These are phyloP conservation scores for Uromyces viciae-fabae DNA, from an alignment of 1,284 basidiomycete species.

Conservation along the genomic window DNA sequence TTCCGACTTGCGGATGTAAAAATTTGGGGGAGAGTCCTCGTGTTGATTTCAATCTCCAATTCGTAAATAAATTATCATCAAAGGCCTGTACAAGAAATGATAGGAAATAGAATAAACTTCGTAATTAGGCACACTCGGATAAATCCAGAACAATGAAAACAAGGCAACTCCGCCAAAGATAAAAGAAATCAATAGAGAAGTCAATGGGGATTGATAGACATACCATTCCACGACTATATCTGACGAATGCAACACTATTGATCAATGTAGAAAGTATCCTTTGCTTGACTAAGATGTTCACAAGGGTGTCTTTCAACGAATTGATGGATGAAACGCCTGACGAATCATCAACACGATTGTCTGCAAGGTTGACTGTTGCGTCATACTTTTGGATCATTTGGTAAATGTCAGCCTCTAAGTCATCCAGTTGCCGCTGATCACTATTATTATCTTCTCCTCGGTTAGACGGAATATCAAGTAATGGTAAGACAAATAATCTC, in stretches of 20 bases:
- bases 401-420: slow-evolving; percentile 10
- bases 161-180: neutral
- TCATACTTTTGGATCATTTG: neutral
- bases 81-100: neutral
- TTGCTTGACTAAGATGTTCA: slow-evolving; percentile 18
- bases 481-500: slow-evolving; percentile 27
- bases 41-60: slow-evolving; percentile 23
- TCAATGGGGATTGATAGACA: neutral
- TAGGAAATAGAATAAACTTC: neutral
- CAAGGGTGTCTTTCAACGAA: neutral
- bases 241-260: slow-evolving; percentile 15
- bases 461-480: slow-evolving; percentile 7
- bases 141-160: neutral
- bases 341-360: neutral
- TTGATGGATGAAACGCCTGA: neutral
- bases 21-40: neutral
- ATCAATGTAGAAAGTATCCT: slow-evolving; percentile 9
- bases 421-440: neutral
- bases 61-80: slow-evolving; percentile 23
- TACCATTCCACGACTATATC: slow-evolving; percentile 30
- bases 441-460: too few species aligned
- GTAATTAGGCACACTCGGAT: too few species aligned
- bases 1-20: neutral
- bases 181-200: neutral
- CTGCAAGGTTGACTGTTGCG: neutral